Conservation (phyloP, 2,329 filamentous ascomycete genomes). For the Scytalidium lignicola region DNA sequence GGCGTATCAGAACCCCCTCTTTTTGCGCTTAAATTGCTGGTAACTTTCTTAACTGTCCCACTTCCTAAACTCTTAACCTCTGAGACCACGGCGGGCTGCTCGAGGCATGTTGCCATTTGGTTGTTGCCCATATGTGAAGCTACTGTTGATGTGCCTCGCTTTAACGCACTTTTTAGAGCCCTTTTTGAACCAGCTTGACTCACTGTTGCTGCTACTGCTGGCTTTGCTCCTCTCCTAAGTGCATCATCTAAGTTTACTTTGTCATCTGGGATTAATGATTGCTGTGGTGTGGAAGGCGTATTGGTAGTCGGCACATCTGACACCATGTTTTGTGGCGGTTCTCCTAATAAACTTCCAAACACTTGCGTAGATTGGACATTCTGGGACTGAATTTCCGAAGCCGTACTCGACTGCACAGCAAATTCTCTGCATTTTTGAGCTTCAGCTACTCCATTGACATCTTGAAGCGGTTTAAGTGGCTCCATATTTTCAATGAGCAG, state of each 20-base stretch:
- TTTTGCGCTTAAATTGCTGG: neutral
- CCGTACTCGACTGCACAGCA: too few relatives aligned
- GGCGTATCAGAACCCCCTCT: neutral
- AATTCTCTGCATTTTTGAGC: too few relatives aligned
- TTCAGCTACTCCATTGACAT: too few relatives aligned
- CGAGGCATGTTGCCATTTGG: neutral
- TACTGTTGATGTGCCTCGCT: neutral
- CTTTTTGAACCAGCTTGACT: neutral
- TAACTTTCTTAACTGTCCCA: neutral
- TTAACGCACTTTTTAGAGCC: neutral
- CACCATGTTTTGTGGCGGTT: too few relatives aligned
- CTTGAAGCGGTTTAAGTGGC: neutral
- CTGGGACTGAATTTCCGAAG: too few relatives aligned
- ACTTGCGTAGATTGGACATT: too few relatives aligned
- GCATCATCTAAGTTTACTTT: too few relatives aligned
- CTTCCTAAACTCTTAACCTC: neutral
- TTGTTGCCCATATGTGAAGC: neutral
- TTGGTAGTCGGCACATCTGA: too few relatives aligned
- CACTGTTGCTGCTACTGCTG: neutral
- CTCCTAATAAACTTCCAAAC: too few relatives aligned
- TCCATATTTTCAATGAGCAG: neutral
- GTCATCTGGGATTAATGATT: too few relatives aligned
- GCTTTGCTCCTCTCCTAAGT: neutral
- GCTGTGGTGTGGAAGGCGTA: too few relatives aligned
- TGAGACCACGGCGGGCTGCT: neutral